These are phyloP conservation scores for Ascochyta viciae-villosae DNA, from an alignment of 2,329 filamentous ascomycete species.

Conservation along the genomic window DNA sequence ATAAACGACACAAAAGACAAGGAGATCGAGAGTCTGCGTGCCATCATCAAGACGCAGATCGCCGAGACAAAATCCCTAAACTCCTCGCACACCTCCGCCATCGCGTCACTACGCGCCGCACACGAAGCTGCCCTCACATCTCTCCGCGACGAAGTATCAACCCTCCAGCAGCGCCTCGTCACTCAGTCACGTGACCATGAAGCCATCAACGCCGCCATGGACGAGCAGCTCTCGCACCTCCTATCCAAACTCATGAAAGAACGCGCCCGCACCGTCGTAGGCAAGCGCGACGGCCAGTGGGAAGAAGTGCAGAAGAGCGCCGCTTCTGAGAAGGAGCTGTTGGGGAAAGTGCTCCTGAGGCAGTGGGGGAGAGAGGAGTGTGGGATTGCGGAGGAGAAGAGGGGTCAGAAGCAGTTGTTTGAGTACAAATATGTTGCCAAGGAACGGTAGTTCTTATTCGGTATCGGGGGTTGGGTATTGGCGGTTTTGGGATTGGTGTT, in stretches of 20 bases:
- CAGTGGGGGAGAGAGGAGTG: conserved; percentile 48
- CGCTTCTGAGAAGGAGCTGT: conserved; percentile 36
- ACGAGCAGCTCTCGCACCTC: conserved; percentile 40
- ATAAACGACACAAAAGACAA: conserved; percentile 30
- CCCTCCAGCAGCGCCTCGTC: conserved; percentile 28
- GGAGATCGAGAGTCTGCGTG: conserved; percentile 38
- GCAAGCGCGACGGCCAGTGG: conserved; percentile 46
- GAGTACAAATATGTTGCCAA: conserved; percentile 40
- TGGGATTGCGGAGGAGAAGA: conserved; percentile 31
- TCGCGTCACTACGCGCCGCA: conserved; percentile 1
- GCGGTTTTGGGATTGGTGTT: background rate
- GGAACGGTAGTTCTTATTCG: background rate
- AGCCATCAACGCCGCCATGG: conserved; percentile 43
- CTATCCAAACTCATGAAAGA: conserved; percentile 43
- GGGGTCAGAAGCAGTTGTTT: conserved; percentile 36
- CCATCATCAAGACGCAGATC: conserved; percentile 37
- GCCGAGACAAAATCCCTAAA: conserved; percentile 35
- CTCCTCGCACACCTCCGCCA: conserved; percentile 22
- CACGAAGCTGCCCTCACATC: conserved; percentile 24
- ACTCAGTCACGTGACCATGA: conserved; percentile 34
- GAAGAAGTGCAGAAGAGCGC: conserved; percentile 32
- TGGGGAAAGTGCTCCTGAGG: conserved; percentile 43
- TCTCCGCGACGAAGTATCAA: conserved; percentile 21
- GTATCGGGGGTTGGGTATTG: background rate
- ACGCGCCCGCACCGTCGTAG: conserved; percentile 37